A percentile compares a stretch with the other conserved stretches of the same genome.
phyloP scores from a whole-genome alignment of 495 filamentous ascomycete genomes.

The Daldinia vernicosa region DNA sequence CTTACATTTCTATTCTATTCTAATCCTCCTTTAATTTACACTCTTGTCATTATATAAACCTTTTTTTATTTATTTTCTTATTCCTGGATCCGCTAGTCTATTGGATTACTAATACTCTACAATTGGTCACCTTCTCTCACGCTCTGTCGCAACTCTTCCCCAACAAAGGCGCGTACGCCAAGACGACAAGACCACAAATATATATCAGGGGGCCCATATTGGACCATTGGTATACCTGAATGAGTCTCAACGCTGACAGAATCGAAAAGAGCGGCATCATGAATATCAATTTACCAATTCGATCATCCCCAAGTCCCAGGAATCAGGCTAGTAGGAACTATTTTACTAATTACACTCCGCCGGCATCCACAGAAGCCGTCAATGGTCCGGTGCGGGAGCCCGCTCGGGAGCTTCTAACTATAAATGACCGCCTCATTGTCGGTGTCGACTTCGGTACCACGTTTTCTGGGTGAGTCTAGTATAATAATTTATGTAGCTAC shows the following conservation, averaged over 20 bases:
- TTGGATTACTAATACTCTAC: conserved; percentile 17
- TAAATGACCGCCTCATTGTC: conserved; percentile 67
- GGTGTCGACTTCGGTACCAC: conserved; percentile 77
- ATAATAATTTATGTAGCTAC: not conserved
- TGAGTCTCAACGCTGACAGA: conserved; percentile 5
- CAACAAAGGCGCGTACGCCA: conserved; percentile 17
- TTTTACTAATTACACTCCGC: conserved; percentile 60
- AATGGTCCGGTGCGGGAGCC: conserved; percentile 63
- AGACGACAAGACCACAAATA: conserved; percentile 4
- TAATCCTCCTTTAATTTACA: not conserved
- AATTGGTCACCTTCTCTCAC: not conserved
- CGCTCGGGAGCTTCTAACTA: conserved; percentile 53
- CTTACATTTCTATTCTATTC: not conserved
- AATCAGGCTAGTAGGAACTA: conserved; percentile 65
- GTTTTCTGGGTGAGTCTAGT: conserved; percentile 67
- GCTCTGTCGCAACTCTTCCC: conserved; percentile 4
- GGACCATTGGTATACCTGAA: conserved; percentile 6
- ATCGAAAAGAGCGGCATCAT: conserved; percentile 34
- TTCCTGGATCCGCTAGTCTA: not conserved
- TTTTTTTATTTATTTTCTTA: not conserved
- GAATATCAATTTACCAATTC: conserved; percentile 62
- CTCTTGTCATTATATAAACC: not conserved
- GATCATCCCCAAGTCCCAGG: conserved; percentile 54
- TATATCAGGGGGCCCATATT: conserved; percentile 4
- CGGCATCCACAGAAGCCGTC: conserved; percentile 62